These are phyloP conservation scores for Linnemannia zychae DNA, from an alignment of 192 early-diverging fungal genomes.

Conservation along the genomic window DNA sequence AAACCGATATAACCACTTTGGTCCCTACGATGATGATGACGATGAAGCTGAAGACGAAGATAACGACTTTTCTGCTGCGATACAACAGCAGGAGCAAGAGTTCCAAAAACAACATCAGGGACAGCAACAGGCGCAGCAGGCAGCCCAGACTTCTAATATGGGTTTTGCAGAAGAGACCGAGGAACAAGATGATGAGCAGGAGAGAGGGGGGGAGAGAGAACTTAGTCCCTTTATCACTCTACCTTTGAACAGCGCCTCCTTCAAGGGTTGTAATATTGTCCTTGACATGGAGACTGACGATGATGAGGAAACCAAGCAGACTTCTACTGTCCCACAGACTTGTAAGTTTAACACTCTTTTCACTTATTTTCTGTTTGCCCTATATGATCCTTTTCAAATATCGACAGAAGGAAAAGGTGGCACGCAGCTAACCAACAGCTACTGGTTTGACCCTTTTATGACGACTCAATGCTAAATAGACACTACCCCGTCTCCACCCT, in stretches of 20 bases:
- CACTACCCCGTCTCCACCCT: not conserved
- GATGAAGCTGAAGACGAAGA: conserved; percentile 1
- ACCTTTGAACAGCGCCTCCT: not conserved
- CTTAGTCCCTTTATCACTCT: not conserved
- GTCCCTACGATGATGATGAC: conserved; percentile 4
- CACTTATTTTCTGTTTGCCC: not conserved
- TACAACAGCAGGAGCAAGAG: not conserved
- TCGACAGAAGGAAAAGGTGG: not conserved
- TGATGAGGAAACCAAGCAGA: not conserved
- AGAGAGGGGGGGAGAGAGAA: not conserved
- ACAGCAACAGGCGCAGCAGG: not conserved
- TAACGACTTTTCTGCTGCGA: not conserved
- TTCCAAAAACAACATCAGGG: not conserved
- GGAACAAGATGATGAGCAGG: not conserved
- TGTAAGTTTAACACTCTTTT: not conserved
- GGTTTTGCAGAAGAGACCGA: not conserved
- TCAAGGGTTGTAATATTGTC: not conserved
- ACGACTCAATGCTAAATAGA: not conserved
- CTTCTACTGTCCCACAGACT: not conserved
- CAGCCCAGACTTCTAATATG: too few relatives aligned
- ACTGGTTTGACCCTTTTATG: not conserved
- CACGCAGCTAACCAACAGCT: not conserved
- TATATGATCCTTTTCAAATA: not conserved
- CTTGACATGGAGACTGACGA: not conserved
- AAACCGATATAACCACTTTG: conserved; percentile 2